A percentile compares a stretch with the other conserved stretches of the same genome.
Conservation (phyloP, 306 rosid species). For the Cicer pinnatifidum region DNA sequence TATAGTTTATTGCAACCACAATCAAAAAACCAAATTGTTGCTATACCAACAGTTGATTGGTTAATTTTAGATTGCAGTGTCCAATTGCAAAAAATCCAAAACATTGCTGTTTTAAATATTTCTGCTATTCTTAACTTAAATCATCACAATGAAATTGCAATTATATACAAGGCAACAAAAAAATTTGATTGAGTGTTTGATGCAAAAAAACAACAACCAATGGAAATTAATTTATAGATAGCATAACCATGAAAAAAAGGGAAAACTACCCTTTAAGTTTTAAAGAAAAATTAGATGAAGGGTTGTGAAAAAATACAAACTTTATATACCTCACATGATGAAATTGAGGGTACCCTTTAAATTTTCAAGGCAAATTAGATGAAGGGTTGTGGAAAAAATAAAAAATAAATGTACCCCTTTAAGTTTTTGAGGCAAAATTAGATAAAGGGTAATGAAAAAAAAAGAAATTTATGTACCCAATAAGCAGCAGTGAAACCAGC, state of each 20-base stretch:
- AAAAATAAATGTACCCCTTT: neutral
- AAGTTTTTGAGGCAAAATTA: neutral
- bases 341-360: neutral
- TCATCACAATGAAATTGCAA: neutral
- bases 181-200: neutral
- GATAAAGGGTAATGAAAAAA: neutral
- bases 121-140: neutral
- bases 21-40: slow-evolving; percentile 13
- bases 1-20: neutral
- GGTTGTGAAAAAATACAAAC: neutral
- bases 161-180: neutral
- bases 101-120: neutral
- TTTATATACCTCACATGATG: neutral
- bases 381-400: neutral
- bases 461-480: slow-evolving; percentile 58
- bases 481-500: slow-evolving; percentile 88
- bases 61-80: neutral
- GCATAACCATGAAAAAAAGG: neutral
- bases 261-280: neutral
- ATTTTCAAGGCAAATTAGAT: neutral
- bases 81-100: neutral
- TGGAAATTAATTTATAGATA: neutral
- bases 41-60: neutral
- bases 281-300: neutral
- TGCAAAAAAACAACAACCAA: neutral